Conservation (phyloP, 371 early-diverging fungal species). For the Zychaea mexicana region DNA sequence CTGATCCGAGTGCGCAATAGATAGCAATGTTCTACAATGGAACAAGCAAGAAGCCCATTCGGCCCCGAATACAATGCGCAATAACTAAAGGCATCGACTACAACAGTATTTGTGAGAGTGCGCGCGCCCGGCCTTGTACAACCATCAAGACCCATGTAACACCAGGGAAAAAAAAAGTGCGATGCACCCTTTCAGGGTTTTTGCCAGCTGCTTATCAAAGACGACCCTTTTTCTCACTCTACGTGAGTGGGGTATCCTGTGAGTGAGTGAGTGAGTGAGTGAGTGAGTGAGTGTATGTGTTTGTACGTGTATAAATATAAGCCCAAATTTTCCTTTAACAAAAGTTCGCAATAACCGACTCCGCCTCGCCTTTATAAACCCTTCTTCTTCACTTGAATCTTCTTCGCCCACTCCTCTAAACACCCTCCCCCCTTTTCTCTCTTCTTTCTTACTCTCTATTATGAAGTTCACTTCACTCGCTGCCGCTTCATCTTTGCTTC, state of each 20-base stretch:
- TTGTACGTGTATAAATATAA: too few relatives aligned
- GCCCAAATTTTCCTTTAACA: too few relatives aligned
- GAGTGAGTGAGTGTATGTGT: too few relatives aligned
- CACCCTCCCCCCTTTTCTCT: neutral
- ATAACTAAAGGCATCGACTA: neutral
- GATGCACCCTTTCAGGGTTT: constrained; percentile 2
- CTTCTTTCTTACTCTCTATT: constrained; percentile 9
- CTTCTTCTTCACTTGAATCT: neutral
- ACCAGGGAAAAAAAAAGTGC: neutral
- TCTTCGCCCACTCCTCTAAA: neutral
- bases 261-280: too few relatives aligned
- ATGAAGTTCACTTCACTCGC: constrained; percentile 37
- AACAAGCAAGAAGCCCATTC: too few relatives aligned
- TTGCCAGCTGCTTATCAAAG: constrained; percentile 6
- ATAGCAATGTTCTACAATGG: too few relatives aligned
- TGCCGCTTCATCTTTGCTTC: constrained; percentile 18
- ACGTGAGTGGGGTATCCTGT: neutral
- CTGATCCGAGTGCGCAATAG: too few relatives aligned
- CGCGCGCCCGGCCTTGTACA: neutral
- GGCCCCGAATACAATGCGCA: too few relatives aligned
- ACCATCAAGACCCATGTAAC: neutral
- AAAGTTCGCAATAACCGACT: too few relatives aligned
- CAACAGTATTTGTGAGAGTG: too few relatives aligned
- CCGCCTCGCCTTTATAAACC: neutral
- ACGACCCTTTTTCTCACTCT: neutral